phyloP scores from a whole-genome alignment of 768 basidiomycete species.

The Hemileccinum impolitum region DNA sequence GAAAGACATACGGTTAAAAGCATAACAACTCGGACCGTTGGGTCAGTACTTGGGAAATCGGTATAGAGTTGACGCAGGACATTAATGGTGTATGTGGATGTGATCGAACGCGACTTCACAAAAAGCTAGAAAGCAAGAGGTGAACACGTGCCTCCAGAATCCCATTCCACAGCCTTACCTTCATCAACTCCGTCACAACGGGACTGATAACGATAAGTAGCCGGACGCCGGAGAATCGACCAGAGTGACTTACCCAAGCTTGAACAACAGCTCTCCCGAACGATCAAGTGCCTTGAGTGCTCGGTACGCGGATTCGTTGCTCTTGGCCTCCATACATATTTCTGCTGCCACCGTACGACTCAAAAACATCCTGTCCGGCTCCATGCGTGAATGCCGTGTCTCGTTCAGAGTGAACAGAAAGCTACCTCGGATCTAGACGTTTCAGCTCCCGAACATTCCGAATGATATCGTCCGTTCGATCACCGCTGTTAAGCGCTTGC shows the following conservation, averaged over 20 bases:
- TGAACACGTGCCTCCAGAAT: constrained; percentile 1
- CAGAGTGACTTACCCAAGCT: constrained; percentile 50
- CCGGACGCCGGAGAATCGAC: not conserved
- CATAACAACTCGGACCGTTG: constrained; percentile 65
- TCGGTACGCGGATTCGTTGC: constrained; percentile 64
- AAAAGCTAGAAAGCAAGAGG: constrained; percentile 49
- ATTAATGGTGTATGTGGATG: constrained; percentile 42
- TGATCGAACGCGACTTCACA: constrained; percentile 64
- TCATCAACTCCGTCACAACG: constrained; percentile 63
- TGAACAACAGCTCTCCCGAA: constrained; percentile 62
- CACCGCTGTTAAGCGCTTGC: constrained; percentile 43
- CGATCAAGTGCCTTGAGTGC: constrained; percentile 68
- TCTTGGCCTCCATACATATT: constrained; percentile 76
- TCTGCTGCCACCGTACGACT: constrained; percentile 82
- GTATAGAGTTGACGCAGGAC: constrained; percentile 58
- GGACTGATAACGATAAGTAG: constrained; percentile 20
- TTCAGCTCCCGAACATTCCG: constrained; percentile 70
- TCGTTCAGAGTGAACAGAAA: constrained; percentile 3
- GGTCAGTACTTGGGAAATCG: constrained; percentile 64
- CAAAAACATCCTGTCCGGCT: constrained; percentile 65
- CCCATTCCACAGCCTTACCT: constrained; percentile 39
- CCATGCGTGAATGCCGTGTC: constrained; percentile 3
- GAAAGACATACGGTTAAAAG: constrained; percentile 63
- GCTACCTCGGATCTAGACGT: constrained; percentile 64
- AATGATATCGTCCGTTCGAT: constrained; percentile 58